A percentile compares a stretch with the other conserved stretches of the same genome.
phyloP scores from a whole-genome alignment of 169 alveolate species.

The Perkinsus chesapeaki region DNA sequence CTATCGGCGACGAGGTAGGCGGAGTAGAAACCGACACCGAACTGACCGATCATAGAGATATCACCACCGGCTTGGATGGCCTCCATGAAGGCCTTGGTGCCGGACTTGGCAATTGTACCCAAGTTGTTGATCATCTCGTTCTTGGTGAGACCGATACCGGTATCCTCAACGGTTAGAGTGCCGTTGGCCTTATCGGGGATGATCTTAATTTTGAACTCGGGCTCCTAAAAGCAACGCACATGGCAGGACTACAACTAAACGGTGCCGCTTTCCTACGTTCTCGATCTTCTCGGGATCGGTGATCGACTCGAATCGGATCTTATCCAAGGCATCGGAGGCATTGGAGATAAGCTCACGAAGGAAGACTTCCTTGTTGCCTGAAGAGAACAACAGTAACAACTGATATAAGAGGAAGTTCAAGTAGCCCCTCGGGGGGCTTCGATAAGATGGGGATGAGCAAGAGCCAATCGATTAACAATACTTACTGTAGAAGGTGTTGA shows the following conservation, averaged over 20 bases:
- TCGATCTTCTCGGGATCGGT: slow-evolving; percentile 89
- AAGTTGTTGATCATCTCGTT: slow-evolving; percentile 91
- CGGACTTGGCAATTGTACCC: slow-evolving; percentile 98
- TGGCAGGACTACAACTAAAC: too few relatives aligned
- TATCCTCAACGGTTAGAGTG: slow-evolving; percentile 92
- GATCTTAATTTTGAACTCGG: slow-evolving; percentile 85
- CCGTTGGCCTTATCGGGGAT: slow-evolving; percentile 92
- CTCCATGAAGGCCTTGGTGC: slow-evolving; percentile 98
- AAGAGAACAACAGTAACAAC: background rate
- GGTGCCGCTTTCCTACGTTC: too few relatives aligned
- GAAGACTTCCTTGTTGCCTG: slow-evolving; percentile 93
- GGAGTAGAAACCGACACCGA: slow-evolving; percentile 99
- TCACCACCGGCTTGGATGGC: slow-evolving; percentile 96
- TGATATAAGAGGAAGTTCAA: too few relatives aligned
- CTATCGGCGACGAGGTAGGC: slow-evolving; percentile 97
- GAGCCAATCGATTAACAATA: background rate
- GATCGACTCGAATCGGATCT: slow-evolving; percentile 92
- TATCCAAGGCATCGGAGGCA: slow-evolving; percentile 99
- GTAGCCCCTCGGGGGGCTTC: too few relatives aligned
- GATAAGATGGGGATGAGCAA: too few relatives aligned
- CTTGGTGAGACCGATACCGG: slow-evolving; percentile 99
- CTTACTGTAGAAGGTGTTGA: slow-evolving; percentile 94
- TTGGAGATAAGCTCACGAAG: slow-evolving; percentile 97
- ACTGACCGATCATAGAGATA: slow-evolving; percentile 97
- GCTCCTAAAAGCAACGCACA: slow-evolving; percentile 56